Evolutionary conservation across 1,139 yeast species (phyloP), one percentile per base, ranked within the genome.

Genomic region (Yamadazyma friedrichii): DNA sequence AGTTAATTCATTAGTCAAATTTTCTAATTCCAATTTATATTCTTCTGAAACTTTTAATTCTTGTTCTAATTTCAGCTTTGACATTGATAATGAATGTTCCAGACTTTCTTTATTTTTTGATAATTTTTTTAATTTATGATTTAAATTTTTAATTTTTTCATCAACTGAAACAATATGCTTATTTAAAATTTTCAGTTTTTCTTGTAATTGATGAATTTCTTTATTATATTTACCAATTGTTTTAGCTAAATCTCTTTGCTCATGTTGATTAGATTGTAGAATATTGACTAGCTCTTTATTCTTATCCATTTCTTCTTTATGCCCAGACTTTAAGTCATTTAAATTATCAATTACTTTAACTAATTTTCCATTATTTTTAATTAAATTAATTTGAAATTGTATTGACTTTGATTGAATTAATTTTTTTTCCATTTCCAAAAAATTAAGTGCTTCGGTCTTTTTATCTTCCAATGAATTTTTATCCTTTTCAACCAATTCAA

Each of bases 401-500:
- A 80, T 62, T 0, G 89, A 76, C 46, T 72, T 75, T 38, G 78
- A 74, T 36, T 76, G 61, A 0, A 77, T 68, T 28, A 86, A 67
- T 22, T 70, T 62, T 54, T 87, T 88, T 58, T 89, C 96, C 33
- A 74, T 68, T 40, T 68, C 72, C 47, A 93, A 65, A 54, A 78
- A 87, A 30, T 72, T 68, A 28, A 91, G 63, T 0, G 96, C 95
- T 38, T 78, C 82, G 26, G 77, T 77, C 53, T 89, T 86, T 44
- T 78, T 79, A 3, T 71, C 75, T 54, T 89, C 96, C 41, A 93
- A 63, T 37, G 78, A 75, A 15, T 74, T 72, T 47, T 86, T 81
- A 49, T 91, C 97, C 49, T 80, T 80, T 48, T 83, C 87, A 3
- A 89, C 96, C 50, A 88, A 74, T 44, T 80, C 84, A 53, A 88